Percentiles rank a stretch among this genome's conserved stretches.
Evolutionary conservation across 2,329 filamentous ascomycete species (phyloP).

Genomic region (Trichoderma arundinaceum): DNA sequence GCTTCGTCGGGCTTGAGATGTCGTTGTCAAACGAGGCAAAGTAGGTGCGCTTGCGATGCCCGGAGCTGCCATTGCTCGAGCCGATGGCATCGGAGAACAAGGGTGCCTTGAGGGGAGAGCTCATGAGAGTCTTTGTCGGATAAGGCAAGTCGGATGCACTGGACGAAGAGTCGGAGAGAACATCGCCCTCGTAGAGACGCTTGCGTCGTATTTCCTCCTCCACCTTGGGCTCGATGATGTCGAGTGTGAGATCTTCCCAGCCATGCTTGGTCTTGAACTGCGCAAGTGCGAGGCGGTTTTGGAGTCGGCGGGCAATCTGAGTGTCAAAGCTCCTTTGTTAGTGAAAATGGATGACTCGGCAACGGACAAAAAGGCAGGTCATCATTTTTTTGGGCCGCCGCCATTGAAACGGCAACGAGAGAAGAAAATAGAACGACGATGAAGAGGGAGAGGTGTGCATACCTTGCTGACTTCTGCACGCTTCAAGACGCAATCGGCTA

Average conservation of each 20-base stretch:
- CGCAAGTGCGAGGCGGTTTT: slow-evolving; percentile 92
- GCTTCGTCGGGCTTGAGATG: slow-evolving; percentile 67
- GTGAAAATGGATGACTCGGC: slow-evolving; percentile 21
- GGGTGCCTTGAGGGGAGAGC: slow-evolving; percentile 81
- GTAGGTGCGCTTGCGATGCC: slow-evolving; percentile 69
- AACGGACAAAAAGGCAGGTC: neutral
- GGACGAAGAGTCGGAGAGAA: slow-evolving; percentile 85
- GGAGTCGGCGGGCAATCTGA: slow-evolving; percentile 89
- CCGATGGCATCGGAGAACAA: slow-evolving; percentile 84
- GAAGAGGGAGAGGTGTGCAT: slow-evolving; percentile 41
- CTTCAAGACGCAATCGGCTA: slow-evolving; percentile 72
- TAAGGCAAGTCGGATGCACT: slow-evolving; percentile 79
- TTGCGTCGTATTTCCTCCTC: slow-evolving; percentile 79
- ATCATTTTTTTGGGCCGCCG: too few species aligned
- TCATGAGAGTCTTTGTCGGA: slow-evolving; percentile 72
- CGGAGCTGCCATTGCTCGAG: slow-evolving; percentile 70
- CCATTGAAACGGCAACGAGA: too few species aligned
- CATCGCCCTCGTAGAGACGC: slow-evolving; percentile 71
- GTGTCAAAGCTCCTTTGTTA: slow-evolving; percentile 30
- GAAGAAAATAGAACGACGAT: neutral
- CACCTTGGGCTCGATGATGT: slow-evolving; percentile 82
- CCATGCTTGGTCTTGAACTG: slow-evolving; percentile 98
- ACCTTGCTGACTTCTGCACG: slow-evolving; percentile 79
- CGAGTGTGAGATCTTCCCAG: slow-evolving; percentile 88
- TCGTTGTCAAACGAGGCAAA: slow-evolving; percentile 62